Conservation (phyloP, 2,329 filamentous ascomycete species). For the Verticillium klebahnii region DNA sequence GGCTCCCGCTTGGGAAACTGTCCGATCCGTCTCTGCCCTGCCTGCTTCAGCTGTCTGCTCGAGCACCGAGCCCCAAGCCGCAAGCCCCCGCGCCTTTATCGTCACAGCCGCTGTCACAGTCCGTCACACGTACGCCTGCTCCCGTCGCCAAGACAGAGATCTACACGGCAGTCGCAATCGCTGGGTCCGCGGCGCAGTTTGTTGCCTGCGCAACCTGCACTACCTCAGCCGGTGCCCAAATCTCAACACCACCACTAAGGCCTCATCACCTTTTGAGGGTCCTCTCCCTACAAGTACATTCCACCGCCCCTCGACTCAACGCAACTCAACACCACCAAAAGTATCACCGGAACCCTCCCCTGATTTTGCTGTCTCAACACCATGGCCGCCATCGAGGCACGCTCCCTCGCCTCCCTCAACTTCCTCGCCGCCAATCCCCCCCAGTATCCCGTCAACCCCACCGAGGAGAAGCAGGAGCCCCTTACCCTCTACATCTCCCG, state of each 20-base stretch:
- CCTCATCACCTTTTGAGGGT: not conserved
- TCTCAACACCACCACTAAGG: not conserved
- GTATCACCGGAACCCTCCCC: not conserved
- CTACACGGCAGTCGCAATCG: not conserved
- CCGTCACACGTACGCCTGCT: no score
- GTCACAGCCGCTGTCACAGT: no score
- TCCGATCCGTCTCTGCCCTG: not conserved
- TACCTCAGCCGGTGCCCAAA: not conserved
- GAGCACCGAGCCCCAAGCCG: no score
- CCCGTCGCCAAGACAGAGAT: not conserved
- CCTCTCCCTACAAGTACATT: not conserved
- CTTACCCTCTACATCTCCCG: constrained; percentile 87
- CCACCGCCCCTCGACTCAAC: not conserved
- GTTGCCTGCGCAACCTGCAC: not conserved
- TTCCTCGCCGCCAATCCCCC: constrained; percentile 81
- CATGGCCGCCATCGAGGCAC: constrained; percentile 63
- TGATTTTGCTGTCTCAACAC: not conserved
- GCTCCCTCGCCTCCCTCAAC: constrained; percentile 76
- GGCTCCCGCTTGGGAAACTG: no score
- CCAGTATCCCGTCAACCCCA: constrained; percentile 74
- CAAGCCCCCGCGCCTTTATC: no score
- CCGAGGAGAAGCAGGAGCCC: constrained; percentile 62
- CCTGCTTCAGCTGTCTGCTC: not conserved
- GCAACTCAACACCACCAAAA: not conserved
- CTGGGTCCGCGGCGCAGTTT: not conserved